Conservation (phyloP, 257 asterid genomes). For the Thymus mandschuricus region DNA sequence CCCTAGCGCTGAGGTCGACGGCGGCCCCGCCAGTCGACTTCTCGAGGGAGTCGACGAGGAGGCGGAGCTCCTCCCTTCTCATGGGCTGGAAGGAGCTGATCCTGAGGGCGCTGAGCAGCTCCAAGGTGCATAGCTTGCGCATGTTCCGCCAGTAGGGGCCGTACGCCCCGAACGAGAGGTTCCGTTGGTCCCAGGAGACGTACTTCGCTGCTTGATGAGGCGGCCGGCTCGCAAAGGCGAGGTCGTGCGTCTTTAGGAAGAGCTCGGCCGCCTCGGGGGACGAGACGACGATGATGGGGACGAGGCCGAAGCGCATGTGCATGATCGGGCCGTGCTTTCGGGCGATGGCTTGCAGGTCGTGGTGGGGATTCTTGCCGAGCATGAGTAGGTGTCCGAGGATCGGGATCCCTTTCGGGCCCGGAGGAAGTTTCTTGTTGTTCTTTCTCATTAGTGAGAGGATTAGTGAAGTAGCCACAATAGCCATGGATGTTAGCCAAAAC, state of each 20-base stretch:
- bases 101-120: conserved; percentile 46
- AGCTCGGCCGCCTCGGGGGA: conserved; percentile 55
- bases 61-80: conserved; percentile 46
- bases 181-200: conserved; percentile 47
- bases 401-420: conserved; percentile 58
- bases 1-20: conserved; percentile 46
- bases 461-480: neutral
- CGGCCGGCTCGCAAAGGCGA: conserved; percentile 52
- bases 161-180: conserved; percentile 37
- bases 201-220: conserved; percentile 50
- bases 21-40: conserved; percentile 16
- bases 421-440: conserved; percentile 41
- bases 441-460: conserved; percentile 6
- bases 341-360: conserved; percentile 43
- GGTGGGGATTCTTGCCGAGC: conserved; percentile 57
- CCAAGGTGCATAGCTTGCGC: conserved; percentile 55
- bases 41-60: conserved; percentile 42
- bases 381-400: conserved; percentile 57
- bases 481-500: conserved; percentile 28
- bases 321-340: conserved; percentile 52
- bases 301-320: conserved; percentile 47
- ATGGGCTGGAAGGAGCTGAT: conserved; percentile 45
- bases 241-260: conserved; percentile 54
- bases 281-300: conserved; percentile 46
- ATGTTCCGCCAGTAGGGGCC: conserved; percentile 67